Evolutionary conservation across 805 yeast genomes (phyloP), one percentile per base, ranked within the genome.

Genomic region (Yamadazyma sp.): DNA sequence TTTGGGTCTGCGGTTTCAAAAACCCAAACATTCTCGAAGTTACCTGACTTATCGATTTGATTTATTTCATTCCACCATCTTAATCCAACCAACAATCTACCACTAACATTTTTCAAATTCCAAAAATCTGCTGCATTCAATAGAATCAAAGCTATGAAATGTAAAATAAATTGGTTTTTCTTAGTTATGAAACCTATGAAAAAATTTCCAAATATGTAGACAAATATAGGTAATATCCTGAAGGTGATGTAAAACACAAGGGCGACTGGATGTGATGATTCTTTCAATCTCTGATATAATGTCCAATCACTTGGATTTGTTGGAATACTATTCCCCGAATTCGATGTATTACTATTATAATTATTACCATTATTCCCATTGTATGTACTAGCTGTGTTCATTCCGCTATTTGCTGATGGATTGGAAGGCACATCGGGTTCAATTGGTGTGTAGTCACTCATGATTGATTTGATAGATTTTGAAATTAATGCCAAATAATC

Each of bases 41-140:
- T 62, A 1, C 86, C 86, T 7, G 72, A 56, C 0, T 88, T 71
- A 13, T 55, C 55, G 8, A 55, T 50, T 11, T 48, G 42, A 35
- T 51, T 60, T 4, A 65, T 57, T 55, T 91, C 97, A 55, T 91
- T 93, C 96, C 98, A 91, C 98, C 98, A 91, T 45, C 94, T 73
- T 44, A 93, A 69, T 0, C 97, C 98, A 4, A 93, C 97, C 37
- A 91, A 60, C 38, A 86, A 72, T 39, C 98, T 67, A 1, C 98
- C 98, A 14, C 95, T 71, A 17, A 91, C 84, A 58, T 91, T 91
- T 55, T 91, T 93, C 16, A 86, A 79, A 53, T 86, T 83, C 94
- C 97, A 91, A 53, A 91, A 91, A 57, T 91, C 98, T 1, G 87
- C 86, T 0, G 96, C 85, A 14, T 86, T 70, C 13, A 88, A 62